Evolutionary conservation across 2,329 filamentous ascomycete genomes (phyloP).

Genomic region (Aureobasidium sp.): DNA sequence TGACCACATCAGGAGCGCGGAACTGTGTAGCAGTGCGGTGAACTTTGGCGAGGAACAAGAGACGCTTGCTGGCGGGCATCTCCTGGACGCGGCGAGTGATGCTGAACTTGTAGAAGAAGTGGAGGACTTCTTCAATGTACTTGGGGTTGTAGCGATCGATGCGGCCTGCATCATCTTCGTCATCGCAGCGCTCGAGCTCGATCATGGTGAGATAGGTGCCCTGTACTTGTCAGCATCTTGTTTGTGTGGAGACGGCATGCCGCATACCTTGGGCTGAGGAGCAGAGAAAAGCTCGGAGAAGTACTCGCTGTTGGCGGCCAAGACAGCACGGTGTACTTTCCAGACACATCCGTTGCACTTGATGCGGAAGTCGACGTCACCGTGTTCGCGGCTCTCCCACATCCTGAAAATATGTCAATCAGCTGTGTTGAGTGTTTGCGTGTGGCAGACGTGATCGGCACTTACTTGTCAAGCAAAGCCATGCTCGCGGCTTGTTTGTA

Average conservation of each 20-base stretch:
- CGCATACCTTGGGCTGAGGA: not conserved
- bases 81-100: not conserved
- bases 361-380: not conserved
- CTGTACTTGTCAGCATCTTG: not conserved
- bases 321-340: not conserved
- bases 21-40: constrained; percentile 6
- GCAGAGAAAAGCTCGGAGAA: not conserved
- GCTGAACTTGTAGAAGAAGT: constrained; percentile 8
- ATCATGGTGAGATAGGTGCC: constrained; percentile 6
- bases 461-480: not conserved
- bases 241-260: not conserved
- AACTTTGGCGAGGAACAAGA: not conserved
- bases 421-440: not conserved
- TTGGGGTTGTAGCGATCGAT: not conserved
- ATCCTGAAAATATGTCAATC: not conserved
- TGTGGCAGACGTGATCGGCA: not conserved
- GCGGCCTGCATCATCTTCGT: not conserved
- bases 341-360: not conserved
- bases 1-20: not conserved
- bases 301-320: constrained; percentile 5
- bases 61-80: not conserved
- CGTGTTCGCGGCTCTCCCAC: not conserved
- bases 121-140: constrained; percentile 2
- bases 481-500: not conserved
- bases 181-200: not conserved